These are phyloP conservation scores for Corymbia calophylla DNA, from an alignment of 441 rosid species.

Conservation along the genomic window DNA sequence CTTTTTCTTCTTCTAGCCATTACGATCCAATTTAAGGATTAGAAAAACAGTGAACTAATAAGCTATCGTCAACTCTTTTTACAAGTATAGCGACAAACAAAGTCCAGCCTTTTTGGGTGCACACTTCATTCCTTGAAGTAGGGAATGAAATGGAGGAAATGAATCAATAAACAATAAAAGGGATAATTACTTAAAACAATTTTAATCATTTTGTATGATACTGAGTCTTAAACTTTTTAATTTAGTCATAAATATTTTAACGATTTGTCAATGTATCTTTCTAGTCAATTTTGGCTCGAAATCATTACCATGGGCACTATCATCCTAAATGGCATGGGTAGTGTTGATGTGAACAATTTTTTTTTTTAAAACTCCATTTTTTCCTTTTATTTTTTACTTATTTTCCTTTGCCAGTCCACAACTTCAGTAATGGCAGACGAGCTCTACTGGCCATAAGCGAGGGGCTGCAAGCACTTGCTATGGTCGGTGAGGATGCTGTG, in stretches of 20 bases:
- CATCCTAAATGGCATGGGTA: background rate
- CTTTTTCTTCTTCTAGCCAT: too few relatives aligned
- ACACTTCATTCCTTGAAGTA: background rate
- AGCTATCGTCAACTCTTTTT: background rate
- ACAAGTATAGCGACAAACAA: background rate
- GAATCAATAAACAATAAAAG: background rate
- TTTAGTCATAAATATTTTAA: background rate
- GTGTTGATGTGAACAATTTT: fast-evolving
- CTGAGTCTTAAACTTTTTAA: background rate
- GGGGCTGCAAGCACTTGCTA: background rate
- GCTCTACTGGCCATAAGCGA: background rate
- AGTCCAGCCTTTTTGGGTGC: background rate
- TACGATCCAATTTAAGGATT: too few relatives aligned
- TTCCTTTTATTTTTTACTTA: background rate
- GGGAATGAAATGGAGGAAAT: background rate
- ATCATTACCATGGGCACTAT: background rate
- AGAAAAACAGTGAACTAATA: too few relatives aligned
- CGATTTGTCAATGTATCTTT: background rate
- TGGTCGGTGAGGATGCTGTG: background rate
- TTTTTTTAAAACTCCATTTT: too few relatives aligned
- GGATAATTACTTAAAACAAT: too few relatives aligned
- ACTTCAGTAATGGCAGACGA: fast-evolving
- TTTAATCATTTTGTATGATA: too few relatives aligned
- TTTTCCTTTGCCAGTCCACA: background rate
- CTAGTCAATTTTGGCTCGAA: background rate